Evolutionary conservation across 176 grass and related monocot genomes (phyloP).

Genomic region (Eragrostis curvula): DNA sequence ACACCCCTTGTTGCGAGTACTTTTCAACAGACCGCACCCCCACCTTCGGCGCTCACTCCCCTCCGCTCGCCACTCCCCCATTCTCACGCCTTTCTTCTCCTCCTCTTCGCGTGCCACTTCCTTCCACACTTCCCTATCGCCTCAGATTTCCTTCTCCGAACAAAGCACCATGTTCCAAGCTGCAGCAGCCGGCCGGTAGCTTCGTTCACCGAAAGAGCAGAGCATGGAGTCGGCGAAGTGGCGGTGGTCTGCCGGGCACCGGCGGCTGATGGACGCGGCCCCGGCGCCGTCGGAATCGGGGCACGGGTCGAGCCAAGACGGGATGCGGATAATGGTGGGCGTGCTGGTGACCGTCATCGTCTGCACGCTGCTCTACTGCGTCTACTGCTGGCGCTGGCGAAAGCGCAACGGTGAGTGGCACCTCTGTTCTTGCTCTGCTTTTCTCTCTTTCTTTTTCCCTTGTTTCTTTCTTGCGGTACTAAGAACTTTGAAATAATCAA

Average conservation of each 20-base stretch:
- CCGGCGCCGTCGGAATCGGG: not conserved
- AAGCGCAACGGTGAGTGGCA: slow-evolving; percentile 70
- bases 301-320: slow-evolving; percentile 42
- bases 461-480: no score
- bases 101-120: not conserved
- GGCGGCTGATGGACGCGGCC: slow-evolving; percentile 16
- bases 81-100: not conserved
- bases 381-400: slow-evolving; percentile 97
- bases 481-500: no score
- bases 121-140: not conserved
- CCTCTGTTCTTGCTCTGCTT: not conserved
- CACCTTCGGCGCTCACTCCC: not conserved
- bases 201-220: not conserved
- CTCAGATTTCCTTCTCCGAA: not conserved
- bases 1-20: no score
- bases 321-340: slow-evolving; percentile 71
- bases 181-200: not conserved
- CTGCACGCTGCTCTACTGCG: slow-evolving; percentile 73
- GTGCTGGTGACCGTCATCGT: slow-evolving; percentile 69
- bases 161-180: not conserved
- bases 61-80: not conserved
- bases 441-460: not conserved
- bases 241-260: not conserved
- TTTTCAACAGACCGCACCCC: slow-evolving; percentile 31
- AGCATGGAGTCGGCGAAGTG: not conserved